These are phyloP conservation scores for Kernera saxatilis DNA, from an alignment of 345 rosid species.

Conservation along the genomic window DNA sequence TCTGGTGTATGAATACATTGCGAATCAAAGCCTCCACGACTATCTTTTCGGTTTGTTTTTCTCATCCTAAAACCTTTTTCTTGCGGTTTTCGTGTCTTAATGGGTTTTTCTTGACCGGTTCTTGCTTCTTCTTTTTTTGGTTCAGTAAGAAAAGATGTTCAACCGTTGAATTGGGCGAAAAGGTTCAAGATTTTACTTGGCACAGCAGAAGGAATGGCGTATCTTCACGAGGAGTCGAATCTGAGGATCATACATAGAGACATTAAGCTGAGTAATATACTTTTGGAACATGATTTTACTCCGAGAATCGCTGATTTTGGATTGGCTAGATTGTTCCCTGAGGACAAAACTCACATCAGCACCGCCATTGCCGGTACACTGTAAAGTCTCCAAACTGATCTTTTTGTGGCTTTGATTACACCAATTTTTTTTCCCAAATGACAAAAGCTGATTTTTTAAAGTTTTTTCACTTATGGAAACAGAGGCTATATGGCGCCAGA, in stretches of 20 bases:
- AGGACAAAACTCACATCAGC: conserved; percentile 63
- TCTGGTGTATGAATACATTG: conserved; percentile 73
- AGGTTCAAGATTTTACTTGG: conserved; percentile 61
- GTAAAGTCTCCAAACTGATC: conserved; percentile 35
- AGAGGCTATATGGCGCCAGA: conserved; percentile 99
- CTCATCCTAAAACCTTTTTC: not conserved
- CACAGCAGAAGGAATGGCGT: conserved; percentile 74
- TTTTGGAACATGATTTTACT: conserved; percentile 60
- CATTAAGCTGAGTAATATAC: conserved; percentile 69
- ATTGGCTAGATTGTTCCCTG: conserved; percentile 68
- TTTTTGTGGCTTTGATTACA: not conserved
- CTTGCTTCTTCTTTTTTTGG: not conserved
- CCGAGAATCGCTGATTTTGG: conserved; percentile 95
- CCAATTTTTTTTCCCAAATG: not conserved
- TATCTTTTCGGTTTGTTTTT: conserved; percentile 48
- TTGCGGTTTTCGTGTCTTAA: not conserved
- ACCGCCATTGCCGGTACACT: conserved; percentile 84
- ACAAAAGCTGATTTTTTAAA: not conserved
- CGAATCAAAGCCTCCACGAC: conserved; percentile 72
- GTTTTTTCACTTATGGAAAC: not conserved
- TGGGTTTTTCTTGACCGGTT: not conserved
- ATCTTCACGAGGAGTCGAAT: conserved; percentile 72
- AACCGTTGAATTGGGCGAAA: conserved; percentile 48
- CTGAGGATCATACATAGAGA: conserved; percentile 87
- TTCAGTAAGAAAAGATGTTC: conserved; percentile 44